Evolutionary conservation across 768 basidiomycete species (phyloP), one percentile per base, ranked within the genome.

Genomic region (Suillus decipiens): DNA sequence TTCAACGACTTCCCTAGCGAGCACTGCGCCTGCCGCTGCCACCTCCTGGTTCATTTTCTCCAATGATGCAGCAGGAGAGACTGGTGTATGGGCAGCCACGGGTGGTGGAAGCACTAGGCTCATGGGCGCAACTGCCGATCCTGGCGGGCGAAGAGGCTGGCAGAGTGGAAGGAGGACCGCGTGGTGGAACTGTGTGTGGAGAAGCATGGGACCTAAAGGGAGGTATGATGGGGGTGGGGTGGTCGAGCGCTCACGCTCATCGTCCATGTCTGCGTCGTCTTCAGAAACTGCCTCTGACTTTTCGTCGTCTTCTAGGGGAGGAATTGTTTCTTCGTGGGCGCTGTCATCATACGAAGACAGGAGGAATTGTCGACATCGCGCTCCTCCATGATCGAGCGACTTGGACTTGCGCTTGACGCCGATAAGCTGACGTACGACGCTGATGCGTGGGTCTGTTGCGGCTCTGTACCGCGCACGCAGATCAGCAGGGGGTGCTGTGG

Each of bases 211-310:
- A 2, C 92, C 92, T 4, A 82, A 78, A 3, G 92, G 92, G 0
- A 93, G 78, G 70, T 91, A 91, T 0, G 83, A 72, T 0, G 90
- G 90, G 28, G 83, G 84, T 1, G 92, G 92, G 1, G 92, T 93
- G 6, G 81, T 81, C 5, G 89, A 84, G 22, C 89, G 81, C 47
- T 62, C 58, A 51, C 71, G 72, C 19, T 69, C 71, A 19, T 62
- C 67, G 10, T 78, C 79, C 10, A 74, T 70, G n/a, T 77, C 78
- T 41, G 78, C 80, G 8, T 78, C 76, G 1, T 80, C 80, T 11
- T 75, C 76, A 10, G 77, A 78, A 15, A 76, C 78, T 5, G 73
- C 69, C 39, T 81, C 81, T 37, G 79, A 76, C 41, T 76, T 75
- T 2, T 75, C 70, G 43, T 80, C 79, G 10, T 79, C 68, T 48